Conservation (phyloP, 345 rosid genomes). For the Citropsis articulata region DNA sequence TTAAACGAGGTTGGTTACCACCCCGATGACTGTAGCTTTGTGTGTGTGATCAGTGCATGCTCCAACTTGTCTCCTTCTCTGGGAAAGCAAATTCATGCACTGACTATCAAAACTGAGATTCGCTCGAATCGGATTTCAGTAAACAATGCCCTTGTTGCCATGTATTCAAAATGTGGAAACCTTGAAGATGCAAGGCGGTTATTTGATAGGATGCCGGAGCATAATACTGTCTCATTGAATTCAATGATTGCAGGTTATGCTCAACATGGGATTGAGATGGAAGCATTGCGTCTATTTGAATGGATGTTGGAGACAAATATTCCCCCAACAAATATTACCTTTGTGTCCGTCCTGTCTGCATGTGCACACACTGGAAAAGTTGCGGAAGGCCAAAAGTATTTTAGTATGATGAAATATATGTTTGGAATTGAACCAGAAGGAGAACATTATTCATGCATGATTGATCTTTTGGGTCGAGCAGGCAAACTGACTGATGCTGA, state of each 20-base stretch:
- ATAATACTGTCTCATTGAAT: conserved; percentile 62
- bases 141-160: conserved; percentile 62
- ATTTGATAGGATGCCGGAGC: conserved; percentile 70
- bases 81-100: conserved; percentile 80
- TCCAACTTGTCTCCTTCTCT: conserved; percentile 68
- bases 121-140: conserved; percentile 65
- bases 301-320: conserved; percentile 55
- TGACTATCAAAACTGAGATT: conserved; percentile 63
- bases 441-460: conserved; percentile 90
- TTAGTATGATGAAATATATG: conserved; percentile 60
- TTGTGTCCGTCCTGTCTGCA: conserved; percentile 78
- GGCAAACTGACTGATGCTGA: conserved; percentile 79
- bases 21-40: conserved; percentile 91
- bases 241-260: conserved; percentile 84
- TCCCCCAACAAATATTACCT: conserved; percentile 70
- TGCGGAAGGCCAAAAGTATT: conserved; percentile 55
- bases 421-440: conserved; percentile 76
- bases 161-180: conserved; percentile 79
- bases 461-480: conserved; percentile 79
- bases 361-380: conserved; percentile 85
- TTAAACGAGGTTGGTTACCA: conserved; percentile 59
- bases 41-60: conserved; percentile 72
- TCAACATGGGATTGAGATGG: conserved; percentile 62
- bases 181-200: conserved; percentile 58
- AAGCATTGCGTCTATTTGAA: conserved; percentile 55